A percentile compares a stretch with the other conserved stretches of the same genome.
These are phyloP conservation scores for Rehmannia glutinosa DNA, from an alignment of 257 asterid species.

Conservation along the genomic window DNA sequence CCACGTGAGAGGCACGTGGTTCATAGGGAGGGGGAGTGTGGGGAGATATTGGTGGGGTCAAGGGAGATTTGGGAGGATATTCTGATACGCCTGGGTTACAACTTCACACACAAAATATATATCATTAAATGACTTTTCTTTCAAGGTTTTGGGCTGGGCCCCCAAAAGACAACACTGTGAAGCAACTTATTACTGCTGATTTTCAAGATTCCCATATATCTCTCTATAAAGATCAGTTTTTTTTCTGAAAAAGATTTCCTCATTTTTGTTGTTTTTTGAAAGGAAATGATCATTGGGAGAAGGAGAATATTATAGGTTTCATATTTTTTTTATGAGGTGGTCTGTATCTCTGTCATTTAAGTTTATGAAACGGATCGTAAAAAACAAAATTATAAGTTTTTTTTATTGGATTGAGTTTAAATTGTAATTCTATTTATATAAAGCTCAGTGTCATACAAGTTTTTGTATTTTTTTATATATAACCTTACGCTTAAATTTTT, in stretches of 20 bases:
- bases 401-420: no score
- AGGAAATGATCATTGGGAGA: not conserved
- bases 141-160: conserved; percentile 17
- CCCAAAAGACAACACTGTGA: not conserved
- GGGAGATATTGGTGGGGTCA: not conserved
- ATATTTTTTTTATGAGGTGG: no score
- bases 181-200: conserved; percentile 13
- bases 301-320: not conserved
- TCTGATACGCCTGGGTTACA: not conserved
- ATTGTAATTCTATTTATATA: no score
- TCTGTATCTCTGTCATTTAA: no score
- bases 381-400: no score
- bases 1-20: conserved; percentile 28
- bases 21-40: not conserved
- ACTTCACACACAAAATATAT: not conserved
- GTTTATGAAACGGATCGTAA: no score
- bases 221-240: not conserved
- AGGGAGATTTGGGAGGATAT: conserved; percentile 11
- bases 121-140: not conserved
- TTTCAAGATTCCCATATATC: conserved; percentile 15
- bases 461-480: no score
- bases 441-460: no score
- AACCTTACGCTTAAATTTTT: no score
- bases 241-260: not conserved
- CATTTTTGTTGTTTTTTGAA: not conserved